Percentiles rank a stretch among this genome's conserved stretches.
phyloP scores from a whole-genome alignment of 306 rosid species.

The Gillenia trifoliata region DNA sequence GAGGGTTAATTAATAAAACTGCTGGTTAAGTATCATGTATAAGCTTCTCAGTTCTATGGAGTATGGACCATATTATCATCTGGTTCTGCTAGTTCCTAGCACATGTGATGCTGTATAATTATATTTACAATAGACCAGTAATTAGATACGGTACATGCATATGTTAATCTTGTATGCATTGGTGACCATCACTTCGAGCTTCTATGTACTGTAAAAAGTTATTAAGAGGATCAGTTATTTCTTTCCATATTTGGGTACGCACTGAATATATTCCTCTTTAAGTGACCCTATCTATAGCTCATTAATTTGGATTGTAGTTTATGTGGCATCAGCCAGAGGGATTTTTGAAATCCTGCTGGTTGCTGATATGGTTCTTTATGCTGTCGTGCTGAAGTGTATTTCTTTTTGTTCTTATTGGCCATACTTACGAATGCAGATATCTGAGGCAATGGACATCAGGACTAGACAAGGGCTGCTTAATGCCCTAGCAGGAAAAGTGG shows the following conservation, averaged over 20 bases:
- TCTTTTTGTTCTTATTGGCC: background rate
- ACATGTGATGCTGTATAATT: background rate
- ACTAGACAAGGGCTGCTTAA: conserved; percentile 91
- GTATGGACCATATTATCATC: background rate
- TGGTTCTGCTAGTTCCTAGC: background rate
- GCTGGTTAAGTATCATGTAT: background rate
- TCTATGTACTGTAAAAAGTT: background rate
- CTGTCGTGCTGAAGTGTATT: background rate
- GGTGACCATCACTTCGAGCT: background rate
- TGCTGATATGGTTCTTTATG: background rate
- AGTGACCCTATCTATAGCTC: background rate
- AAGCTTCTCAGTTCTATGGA: background rate
- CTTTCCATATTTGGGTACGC: background rate
- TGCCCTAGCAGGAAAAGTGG: conserved; percentile 88
- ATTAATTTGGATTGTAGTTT: background rate
- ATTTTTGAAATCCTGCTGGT: background rate
- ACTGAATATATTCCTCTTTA: background rate
- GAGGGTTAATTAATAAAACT: background rate
- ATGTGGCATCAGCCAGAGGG: background rate
- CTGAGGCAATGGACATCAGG: conserved; percentile 84
- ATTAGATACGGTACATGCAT: background rate
- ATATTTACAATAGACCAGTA: background rate
- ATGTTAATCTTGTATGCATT: background rate
- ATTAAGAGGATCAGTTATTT: background rate
- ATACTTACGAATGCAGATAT: conserved; percentile 53